Evolutionary conservation across 148 eudicot species (phyloP).

Genomic region (Bassia scoparia): DNA sequence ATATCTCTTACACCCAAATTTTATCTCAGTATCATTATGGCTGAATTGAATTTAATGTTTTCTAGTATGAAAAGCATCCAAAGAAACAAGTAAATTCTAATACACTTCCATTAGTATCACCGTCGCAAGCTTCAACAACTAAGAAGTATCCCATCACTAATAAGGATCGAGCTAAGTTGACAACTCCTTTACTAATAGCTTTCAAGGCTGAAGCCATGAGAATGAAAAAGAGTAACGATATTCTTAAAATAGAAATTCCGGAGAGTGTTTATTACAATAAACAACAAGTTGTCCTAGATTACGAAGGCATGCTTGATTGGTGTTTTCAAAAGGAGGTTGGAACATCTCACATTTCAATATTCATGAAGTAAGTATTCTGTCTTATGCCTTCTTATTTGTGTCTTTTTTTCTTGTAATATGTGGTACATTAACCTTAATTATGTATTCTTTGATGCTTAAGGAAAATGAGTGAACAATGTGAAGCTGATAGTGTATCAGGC

Average conservation of each 20-base stretch:
- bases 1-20: neutral
- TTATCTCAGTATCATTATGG: too few relatives aligned
- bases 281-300: neutral
- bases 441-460: neutral
- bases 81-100: neutral
- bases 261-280: neutral
- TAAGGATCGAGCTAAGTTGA: neutral
- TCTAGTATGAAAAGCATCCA: neutral
- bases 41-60: neutral
- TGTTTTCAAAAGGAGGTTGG: neutral
- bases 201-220: neutral
- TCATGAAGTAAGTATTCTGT: neutral
- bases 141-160: neutral
- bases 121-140: neutral
- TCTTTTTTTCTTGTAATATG: neutral
- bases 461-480: neutral
- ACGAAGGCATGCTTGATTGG: constrained; percentile 6
- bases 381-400: neutral
- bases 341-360: neutral
- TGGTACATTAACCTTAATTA: neutral
- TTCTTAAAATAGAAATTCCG: neutral
- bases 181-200: neutral
- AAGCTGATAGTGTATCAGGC: neutral
- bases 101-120: neutral
- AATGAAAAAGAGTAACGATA: neutral